Evolutionary conservation across 345 rosid genomes (phyloP), one percentile per base, ranked within the genome.

Genomic region (Sisymbrium irio): DNA sequence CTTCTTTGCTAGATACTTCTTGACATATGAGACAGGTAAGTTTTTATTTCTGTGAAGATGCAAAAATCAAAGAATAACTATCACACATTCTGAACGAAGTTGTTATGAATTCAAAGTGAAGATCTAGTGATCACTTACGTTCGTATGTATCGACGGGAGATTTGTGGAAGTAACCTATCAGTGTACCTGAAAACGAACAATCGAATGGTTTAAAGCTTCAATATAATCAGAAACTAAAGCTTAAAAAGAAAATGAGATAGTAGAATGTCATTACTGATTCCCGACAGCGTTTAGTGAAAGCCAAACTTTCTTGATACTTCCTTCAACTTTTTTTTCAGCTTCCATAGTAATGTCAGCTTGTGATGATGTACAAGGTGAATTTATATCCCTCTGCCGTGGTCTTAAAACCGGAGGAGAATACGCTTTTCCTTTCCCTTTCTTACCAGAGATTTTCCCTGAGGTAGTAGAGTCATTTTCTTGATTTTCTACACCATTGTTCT

Each of bases 11-110:
- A 67, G 7, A 30, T 47, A 67, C 46, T 67, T 67, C 63, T 67
- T 67, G 15, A 75, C 49, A 60, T 40, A 4, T 50, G 56, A 60
- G 56, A 61, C 63, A 40, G 62, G 3, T 27, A 41, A 3, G 67
- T 60, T 60, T 15, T 74, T 62, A 60, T 67, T 11, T 2, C 74
- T 67, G 65, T 67, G 28, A 33, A 54, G 60, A 65, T 44, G 18
- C 10, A 51, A 45, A 67, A 41, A 50, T 4, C 37, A 41, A 60
- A 36, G 36, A n/a, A 51, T 58, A 22, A 57, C 6, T 20, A 28
- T 47, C 15, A 56, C 17, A 57, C 35, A 64, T 22, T 44, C 10
- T 41, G 9, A 44, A 44, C 15, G 15, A 62, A 62, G 25, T 42
- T 62, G 9, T 44, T 44, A 28, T 62, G 32, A 20, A 7, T 50